phyloP scores from a whole-genome alignment of 441 rosid genomes.

The Pelargonium australe region DNA sequence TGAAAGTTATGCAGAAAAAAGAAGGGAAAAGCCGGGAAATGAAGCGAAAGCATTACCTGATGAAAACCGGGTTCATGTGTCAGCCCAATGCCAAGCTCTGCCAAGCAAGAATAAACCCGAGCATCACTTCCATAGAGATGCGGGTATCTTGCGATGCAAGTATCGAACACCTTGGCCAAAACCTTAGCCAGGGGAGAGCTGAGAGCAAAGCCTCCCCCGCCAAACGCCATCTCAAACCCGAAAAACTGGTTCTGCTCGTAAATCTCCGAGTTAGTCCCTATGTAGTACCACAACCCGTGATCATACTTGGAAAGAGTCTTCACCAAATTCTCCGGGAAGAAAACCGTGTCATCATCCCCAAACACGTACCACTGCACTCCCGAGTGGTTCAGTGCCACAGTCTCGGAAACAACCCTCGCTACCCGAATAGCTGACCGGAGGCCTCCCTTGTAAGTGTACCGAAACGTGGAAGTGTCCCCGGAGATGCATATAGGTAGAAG shows the following conservation, averaged over 20 bases:
- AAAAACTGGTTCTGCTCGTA: slow-evolving; percentile 52
- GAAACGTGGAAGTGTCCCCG: slow-evolving; percentile 62
- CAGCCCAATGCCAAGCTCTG: slow-evolving; percentile 76
- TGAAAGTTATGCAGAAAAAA: too few relatives aligned
- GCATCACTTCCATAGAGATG: slow-evolving; percentile 85
- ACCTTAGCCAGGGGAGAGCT: slow-evolving; percentile 78
- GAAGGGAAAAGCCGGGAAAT: too few relatives aligned
- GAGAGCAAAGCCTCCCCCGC: slow-evolving; percentile 81
- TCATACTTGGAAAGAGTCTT: slow-evolving; percentile 82
- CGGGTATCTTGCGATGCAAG: slow-evolving; percentile 75
- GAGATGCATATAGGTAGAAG: slow-evolving; percentile 71
- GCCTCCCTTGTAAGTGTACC: slow-evolving; percentile 54
- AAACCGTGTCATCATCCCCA: slow-evolving; percentile 87
- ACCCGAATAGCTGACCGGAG: slow-evolving; percentile 68
- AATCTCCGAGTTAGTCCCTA: slow-evolving; percentile 75
- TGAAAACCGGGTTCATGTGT: slow-evolving; percentile 90
- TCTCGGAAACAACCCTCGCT: slow-evolving; percentile 66
- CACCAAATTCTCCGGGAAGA: slow-evolving; percentile 62
- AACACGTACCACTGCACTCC: slow-evolving; percentile 78
- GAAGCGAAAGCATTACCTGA: slow-evolving; percentile 46
- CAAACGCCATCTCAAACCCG: slow-evolving; percentile 71
- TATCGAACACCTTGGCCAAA: slow-evolving; percentile 65
- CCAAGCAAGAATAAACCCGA: slow-evolving; percentile 64
- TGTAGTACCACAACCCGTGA: slow-evolving; percentile 67
- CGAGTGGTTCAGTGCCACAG: slow-evolving; percentile 46